Base-by-base conservation (phyloP, 192 early-diverging fungal genomes). In the Backusella parvicylindrica region DNA sequence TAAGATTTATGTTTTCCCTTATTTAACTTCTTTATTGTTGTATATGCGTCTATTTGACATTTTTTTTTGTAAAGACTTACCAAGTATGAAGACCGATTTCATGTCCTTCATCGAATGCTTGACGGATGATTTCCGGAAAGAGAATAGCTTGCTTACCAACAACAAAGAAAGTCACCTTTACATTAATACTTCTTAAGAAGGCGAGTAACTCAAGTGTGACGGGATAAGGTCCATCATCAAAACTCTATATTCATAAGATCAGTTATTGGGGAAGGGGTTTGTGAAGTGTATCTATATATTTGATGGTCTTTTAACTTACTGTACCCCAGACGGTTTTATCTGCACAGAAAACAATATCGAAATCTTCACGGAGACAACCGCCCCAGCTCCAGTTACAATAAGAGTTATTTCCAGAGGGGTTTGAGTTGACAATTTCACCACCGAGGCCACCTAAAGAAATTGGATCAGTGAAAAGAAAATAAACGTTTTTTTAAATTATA, bases 331-430 rank as follows among this genome's bases (percentile, higher is more conserved):
- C 71, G 18, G 76, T 81, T 37, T 79, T 84, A 16, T 70, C 68
- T n/a, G 81, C 83, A 64, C 87, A 88, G 41, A 40, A 21, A 41
- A 76, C 71, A 40, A 87, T 78, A 65, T 81, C 79, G 11, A 60
- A 60, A 31, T 65, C 76, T n/a, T 77, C 47, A 11, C 78, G 77
- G 32, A 74, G 60, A 53, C 82, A 83, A 72, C 84, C 81, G 23
- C 81, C 79, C 49, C 82, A 88, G 36, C 85, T 86, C 87, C 87
- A 88, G 75, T 81, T 80, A 74, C 87, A 86, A 43, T 83, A 83
- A 70, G 81, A 35, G 36, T 78, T 73, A 12, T 68, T n/a, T 0
- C 49, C 73, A 30, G 43, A 36, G 15, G 72, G 49, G 36, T 64
- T 21, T 18, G 73, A 71, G 38, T 78, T 70, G 13, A 73, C 30